Percentiles rank a stretch among this genome's conserved stretches.
Evolutionary conservation across 23 red algal genomes (phyloP).

Genomic region (Gracilaria domingensis): DNA sequence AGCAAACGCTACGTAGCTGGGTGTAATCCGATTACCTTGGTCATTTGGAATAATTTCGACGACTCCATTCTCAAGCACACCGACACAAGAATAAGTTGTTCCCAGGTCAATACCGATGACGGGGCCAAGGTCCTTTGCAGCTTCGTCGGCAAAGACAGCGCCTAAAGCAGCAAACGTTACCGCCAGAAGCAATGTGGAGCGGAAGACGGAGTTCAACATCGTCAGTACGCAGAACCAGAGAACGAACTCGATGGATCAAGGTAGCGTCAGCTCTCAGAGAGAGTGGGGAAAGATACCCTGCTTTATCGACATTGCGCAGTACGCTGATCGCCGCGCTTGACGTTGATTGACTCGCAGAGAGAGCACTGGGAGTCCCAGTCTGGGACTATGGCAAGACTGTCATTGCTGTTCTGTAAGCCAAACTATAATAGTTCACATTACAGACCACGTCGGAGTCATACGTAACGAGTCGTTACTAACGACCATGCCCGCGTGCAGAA

Average conservation of each 20-base stretch:
- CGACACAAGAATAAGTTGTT: conserved; percentile 97
- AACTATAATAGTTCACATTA: not conserved
- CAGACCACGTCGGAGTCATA: not conserved
- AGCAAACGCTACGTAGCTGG: conserved; percentile 96
- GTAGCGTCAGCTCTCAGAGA: too few species aligned
- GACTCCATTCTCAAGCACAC: conserved; percentile 92
- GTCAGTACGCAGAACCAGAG: not conserved
- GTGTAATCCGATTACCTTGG: conserved; percentile 97
- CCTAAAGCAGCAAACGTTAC: not conserved
- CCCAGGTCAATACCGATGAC: conserved; percentile 99
- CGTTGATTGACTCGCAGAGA: conserved; percentile 14
- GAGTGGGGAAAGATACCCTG: not conserved
- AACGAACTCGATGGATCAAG: not conserved
- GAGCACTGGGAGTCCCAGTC: too few species aligned
- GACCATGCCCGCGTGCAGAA: too few species aligned
- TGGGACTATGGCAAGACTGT: not conserved
- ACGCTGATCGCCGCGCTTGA: not conserved
- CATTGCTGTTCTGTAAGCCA: conserved; percentile 27
- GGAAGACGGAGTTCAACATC: not conserved
- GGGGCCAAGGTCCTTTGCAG: conserved; percentile 64
- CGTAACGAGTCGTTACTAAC: not conserved
- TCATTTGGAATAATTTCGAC: conserved; percentile 98
- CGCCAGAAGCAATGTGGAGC: not conserved
- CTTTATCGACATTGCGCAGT: not conserved
- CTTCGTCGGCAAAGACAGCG: not conserved